Evolutionary conservation across 83 land plant genomes (phyloP), one percentile per base, ranked within the genome.

Genomic region (Picea abies): DNA sequence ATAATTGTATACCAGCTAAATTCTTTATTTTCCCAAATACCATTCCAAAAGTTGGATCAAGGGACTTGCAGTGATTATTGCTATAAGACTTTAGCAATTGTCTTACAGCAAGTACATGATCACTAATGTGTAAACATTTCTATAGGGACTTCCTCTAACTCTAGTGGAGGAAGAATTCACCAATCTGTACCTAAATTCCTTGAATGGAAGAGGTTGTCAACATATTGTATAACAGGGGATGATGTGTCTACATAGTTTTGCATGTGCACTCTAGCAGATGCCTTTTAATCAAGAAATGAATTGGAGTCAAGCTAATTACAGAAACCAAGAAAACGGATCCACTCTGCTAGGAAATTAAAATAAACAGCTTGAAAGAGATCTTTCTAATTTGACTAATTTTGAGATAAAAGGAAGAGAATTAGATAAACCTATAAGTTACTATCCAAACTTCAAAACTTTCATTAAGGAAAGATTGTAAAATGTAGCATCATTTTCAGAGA

Each of bases 101-200:
- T 5, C 1, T 52, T 52, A 52, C 11, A 52, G 56, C 12, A 10
- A 10, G 56, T 52, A 52, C 56, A 52, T 52, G 10, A 52, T 52
- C 11, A 8, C 52, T 49, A 49, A 8, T 49, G 52, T 49, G 52
- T 49, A 8, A 49, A 49, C 52, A 49, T 9, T 49, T 49, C 52
- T 49, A 10, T 32, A n/a, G 69, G 10, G 23, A 65, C 25, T 65
- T 65, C 25, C 25, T 22, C 25, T n/a, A 20, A 65, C 2, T n/a
- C 26, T 10, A 25, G 80, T 71, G 49, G 60, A 67, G 78, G 11
- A 64, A 20, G 25, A 11, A 44, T 71, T 92, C 86, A 96, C 98
- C 98, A 96, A 64, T 93, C 92, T 23, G 85, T 79, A 4, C 96
- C 96, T 61, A 96, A 65, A 17, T 91, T 83, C 84, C 89, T 92